phyloP scores from a whole-genome alignment of 108 stramenopile genomes.

The Mediolabrus comicus region DNA sequence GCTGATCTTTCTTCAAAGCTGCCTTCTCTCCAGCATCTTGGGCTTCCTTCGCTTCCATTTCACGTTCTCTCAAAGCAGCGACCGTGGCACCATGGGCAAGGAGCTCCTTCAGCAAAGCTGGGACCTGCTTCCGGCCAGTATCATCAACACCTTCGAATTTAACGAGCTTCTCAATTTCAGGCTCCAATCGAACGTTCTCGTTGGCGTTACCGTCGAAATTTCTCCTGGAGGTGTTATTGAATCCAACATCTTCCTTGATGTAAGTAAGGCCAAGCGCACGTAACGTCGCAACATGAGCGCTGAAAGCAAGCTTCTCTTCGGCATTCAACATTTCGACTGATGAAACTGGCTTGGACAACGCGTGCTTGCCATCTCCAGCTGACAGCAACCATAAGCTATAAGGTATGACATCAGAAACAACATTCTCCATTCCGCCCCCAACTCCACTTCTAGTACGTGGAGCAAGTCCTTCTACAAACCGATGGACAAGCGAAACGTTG shows the following conservation, averaged over 20 bases:
- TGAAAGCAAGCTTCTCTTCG: slow-evolving; percentile 59
- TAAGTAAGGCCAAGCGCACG: slow-evolving; percentile 76
- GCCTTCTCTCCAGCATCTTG: slow-evolving; percentile 3
- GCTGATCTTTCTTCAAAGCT: not conserved
- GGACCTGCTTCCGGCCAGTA: slow-evolving; percentile 18
- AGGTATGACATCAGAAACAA: slow-evolving; percentile 66
- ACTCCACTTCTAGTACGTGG: slow-evolving; percentile 34
- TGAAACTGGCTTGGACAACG: slow-evolving; percentile 66
- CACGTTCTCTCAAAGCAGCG: slow-evolving; percentile 53
- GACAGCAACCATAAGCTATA: slow-evolving; percentile 71
- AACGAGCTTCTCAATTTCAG: slow-evolving; percentile 68
- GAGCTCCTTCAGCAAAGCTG: slow-evolving; percentile 60
- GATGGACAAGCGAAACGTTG: slow-evolving; percentile 59
- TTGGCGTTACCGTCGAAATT: not conserved
- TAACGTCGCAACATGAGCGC: slow-evolving; percentile 58
- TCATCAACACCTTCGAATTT: slow-evolving; percentile 35
- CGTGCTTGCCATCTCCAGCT: slow-evolving; percentile 56
- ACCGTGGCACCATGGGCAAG: slow-evolving; percentile 65
- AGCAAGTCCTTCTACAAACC: slow-evolving; percentile 70
- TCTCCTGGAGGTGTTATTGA: slow-evolving; percentile 3
- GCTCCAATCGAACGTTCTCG: slow-evolving; percentile 66
- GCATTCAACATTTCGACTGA: slow-evolving; percentile 65
- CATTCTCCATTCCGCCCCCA: slow-evolving; percentile 34
- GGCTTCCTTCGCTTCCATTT: slow-evolving; percentile 17
- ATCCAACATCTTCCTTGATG: slow-evolving; percentile 39